phyloP scores from a whole-genome alignment of 257 asterid species.

The Mitragyna speciosa region DNA sequence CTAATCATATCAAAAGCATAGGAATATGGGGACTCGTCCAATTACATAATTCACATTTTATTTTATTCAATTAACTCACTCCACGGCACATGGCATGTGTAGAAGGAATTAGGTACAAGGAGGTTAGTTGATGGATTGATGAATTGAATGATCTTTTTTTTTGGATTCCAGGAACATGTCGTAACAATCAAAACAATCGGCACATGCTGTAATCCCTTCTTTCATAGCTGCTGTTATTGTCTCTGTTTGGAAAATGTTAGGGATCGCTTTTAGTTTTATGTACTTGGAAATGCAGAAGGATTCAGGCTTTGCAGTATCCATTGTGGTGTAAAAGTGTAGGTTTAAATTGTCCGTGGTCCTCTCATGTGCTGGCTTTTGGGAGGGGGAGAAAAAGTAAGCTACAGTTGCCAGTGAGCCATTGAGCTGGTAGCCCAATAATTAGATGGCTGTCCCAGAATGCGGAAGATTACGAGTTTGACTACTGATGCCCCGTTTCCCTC shows the following conservation, averaged over 20 bases:
- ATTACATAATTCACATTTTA: background rate
- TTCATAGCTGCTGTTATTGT: background rate
- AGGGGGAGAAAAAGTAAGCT: too few species aligned
- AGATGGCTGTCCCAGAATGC: too few species aligned
- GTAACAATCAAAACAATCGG: background rate
- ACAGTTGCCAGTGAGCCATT: too few species aligned
- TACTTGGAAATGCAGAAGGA: background rate
- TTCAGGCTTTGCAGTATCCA: too few species aligned
- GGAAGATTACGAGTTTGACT: too few species aligned
- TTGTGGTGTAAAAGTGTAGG: too few species aligned
- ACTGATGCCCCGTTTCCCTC: too few species aligned
- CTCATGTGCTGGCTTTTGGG: background rate
- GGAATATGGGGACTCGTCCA: background rate
- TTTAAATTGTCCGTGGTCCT: background rate
- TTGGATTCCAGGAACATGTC: background rate
- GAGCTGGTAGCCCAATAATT: too few species aligned
- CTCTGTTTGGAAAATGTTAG: background rate
- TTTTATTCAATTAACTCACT: background rate
- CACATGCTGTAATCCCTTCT: background rate
- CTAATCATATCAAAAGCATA: background rate
- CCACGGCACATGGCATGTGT: slow-evolving; percentile 12
- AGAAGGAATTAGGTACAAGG: background rate
- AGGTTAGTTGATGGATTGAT: background rate
- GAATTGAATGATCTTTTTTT: slow-evolving; percentile 8
- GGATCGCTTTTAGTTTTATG: background rate